Conservation (phyloP, 73 alveolate species). For the Symbiodinium natans region DNA sequence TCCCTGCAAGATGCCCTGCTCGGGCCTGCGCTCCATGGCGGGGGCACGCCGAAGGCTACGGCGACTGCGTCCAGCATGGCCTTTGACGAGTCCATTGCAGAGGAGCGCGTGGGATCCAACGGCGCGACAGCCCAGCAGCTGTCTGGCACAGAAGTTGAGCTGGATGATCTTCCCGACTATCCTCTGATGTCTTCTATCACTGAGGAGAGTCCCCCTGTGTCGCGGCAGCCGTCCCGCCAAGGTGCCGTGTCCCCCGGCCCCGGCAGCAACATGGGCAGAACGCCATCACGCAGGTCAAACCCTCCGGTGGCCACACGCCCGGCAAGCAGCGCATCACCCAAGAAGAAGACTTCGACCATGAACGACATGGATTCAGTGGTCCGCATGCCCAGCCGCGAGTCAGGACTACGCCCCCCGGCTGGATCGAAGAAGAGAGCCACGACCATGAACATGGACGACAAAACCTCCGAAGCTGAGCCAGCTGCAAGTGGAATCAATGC, state of each 20-base stretch:
- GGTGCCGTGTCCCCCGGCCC: not conserved
- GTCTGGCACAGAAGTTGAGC: not conserved
- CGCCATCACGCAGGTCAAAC: not conserved
- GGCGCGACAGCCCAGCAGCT: not conserved
- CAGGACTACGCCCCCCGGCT: too few relatives aligned
- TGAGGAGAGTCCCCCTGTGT: not conserved
- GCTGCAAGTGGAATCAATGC: too few relatives aligned
- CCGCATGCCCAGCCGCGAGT: too few relatives aligned
- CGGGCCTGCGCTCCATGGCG: too few relatives aligned
- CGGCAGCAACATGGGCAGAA: not conserved
- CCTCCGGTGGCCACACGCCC: not conserved
- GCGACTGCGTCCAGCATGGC: not conserved
- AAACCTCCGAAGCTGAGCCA: too few relatives aligned
- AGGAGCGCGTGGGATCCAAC: not conserved
- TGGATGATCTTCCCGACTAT: not conserved
- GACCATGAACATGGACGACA: too few relatives aligned
- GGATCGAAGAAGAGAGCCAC: too few relatives aligned
- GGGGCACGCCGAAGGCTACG: too few relatives aligned
- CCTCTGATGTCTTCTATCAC: not conserved
- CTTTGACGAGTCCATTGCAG: not conserved
- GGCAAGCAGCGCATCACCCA: constrained; percentile 12
- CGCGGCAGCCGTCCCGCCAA: not conserved
- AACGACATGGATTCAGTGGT: too few relatives aligned
- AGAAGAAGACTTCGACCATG: not conserved
- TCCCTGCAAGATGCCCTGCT: too few relatives aligned